These are phyloP conservation scores for Diplotaxis tenuifolia DNA, from an alignment of 345 rosid genomes.

Conservation along the genomic window DNA sequence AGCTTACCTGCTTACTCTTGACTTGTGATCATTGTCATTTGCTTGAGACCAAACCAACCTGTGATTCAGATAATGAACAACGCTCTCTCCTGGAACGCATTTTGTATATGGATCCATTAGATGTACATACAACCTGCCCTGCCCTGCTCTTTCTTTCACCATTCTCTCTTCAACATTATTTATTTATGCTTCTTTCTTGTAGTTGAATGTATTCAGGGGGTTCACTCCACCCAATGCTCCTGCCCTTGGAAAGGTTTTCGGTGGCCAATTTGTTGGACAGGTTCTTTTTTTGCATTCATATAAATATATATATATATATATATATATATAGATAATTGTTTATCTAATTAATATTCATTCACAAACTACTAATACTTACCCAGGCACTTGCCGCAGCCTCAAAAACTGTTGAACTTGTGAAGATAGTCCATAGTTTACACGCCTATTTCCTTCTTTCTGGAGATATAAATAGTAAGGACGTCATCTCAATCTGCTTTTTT, in stretches of 20 bases:
- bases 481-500: neutral
- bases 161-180: too few species aligned
- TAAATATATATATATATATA: too few species aligned
- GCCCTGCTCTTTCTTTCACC: too few species aligned
- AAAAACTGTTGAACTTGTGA: conserved; percentile 76
- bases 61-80: conserved; percentile 61
- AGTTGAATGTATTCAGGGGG: conserved; percentile 84
- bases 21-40: conserved; percentile 55
- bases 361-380: conserved; percentile 20
- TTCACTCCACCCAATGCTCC: conserved; percentile 83
- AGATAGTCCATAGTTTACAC: conserved; percentile 83
- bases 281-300: conserved; percentile 35
- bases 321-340: too few species aligned
- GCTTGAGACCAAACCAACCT: conserved; percentile 57
- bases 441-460: conserved; percentile 85
- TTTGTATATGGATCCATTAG: conserved; percentile 73
- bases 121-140: conserved; percentile 43
- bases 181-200: conserved; percentile 15
- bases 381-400: conserved; percentile 96
- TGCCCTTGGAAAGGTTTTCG: conserved; percentile 79
- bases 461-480: conserved; percentile 67
- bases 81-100: conserved; percentile 61
- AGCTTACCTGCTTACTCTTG: conserved; percentile 80
- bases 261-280: conserved; percentile 95
- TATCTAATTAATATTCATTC: too few species aligned